A percentile compares a stretch with the other conserved stretches of the same genome.
Evolutionary conservation across 768 basidiomycete species (phyloP).

Genomic region (Rhizopogon vinicolor): DNA sequence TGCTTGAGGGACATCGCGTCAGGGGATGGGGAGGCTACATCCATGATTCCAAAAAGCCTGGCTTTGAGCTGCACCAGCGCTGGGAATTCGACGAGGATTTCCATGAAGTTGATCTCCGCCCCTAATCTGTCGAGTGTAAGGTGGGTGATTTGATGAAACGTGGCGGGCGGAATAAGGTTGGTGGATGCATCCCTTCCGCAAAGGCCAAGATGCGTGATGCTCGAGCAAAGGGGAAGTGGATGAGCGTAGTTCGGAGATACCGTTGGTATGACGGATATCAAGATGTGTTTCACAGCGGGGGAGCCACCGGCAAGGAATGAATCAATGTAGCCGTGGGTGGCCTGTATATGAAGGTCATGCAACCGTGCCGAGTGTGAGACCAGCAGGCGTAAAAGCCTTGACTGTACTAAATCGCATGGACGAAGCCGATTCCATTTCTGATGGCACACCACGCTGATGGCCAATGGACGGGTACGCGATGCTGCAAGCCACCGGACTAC

Average conservation of each 20-base stretch:
- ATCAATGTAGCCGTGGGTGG: slow-evolving; percentile 14
- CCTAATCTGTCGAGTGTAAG: slow-evolving; percentile 16
- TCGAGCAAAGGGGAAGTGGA: slow-evolving; percentile 8
- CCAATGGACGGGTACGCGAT: slow-evolving; percentile 16
- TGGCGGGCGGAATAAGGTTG: slow-evolving; percentile 11
- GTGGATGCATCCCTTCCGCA: slow-evolving; percentile 8
- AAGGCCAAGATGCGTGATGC: slow-evolving; percentile 11
- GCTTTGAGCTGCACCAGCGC: slow-evolving; percentile 13
- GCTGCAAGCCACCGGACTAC: slow-evolving; percentile 16
- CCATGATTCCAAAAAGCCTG: slow-evolving; percentile 9
- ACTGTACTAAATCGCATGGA: slow-evolving; percentile 1
- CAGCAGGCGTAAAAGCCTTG: slow-evolving; percentile 17
- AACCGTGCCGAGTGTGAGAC: slow-evolving; percentile 17
- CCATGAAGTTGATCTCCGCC: slow-evolving; percentile 3
- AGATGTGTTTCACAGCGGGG: slow-evolving; percentile 12
- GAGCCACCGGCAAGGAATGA: slow-evolving; percentile 10
- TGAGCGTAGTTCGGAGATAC: not conserved
- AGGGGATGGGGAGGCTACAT: slow-evolving; percentile 3
- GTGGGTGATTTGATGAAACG: slow-evolving; percentile 16
- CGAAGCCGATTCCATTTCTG: not conserved
- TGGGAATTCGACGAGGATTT: slow-evolving; percentile 14
- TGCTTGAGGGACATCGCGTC: slow-evolving; percentile 5
- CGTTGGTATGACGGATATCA: slow-evolving; percentile 11
- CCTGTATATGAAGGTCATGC: slow-evolving; percentile 13
- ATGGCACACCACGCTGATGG: slow-evolving; percentile 10